These are phyloP conservation scores for Myriosclerotinia duriaeana DNA, from an alignment of 2,329 filamentous ascomycete species.

Conservation along the genomic window DNA sequence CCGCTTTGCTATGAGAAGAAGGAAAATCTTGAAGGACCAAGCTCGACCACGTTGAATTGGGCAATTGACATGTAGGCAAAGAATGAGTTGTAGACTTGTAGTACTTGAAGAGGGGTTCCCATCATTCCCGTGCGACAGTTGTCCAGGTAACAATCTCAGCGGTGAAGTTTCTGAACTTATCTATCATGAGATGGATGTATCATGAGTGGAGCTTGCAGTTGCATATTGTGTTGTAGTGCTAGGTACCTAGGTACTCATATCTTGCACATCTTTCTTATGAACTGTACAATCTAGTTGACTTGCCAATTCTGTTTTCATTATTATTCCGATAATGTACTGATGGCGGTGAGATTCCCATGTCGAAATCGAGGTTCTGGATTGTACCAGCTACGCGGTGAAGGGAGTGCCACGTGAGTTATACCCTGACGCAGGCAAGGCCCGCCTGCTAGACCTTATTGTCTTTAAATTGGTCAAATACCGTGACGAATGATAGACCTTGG, in stretches of 20 bases:
- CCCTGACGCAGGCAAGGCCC: background rate
- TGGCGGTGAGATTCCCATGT: slow-evolving; percentile 24
- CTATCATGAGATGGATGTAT: slow-evolving; percentile 16
- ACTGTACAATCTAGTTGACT: slow-evolving; percentile 18
- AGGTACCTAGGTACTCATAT: background rate
- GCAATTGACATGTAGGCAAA: slow-evolving; percentile 11
- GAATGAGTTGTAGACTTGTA: slow-evolving; percentile 20
- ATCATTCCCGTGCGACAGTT: slow-evolving; percentile 8
- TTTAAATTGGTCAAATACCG: slow-evolving; percentile 1
- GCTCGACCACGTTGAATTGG: slow-evolving; percentile 19
- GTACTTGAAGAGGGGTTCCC: slow-evolving; percentile 18
- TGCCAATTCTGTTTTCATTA: slow-evolving; percentile 13
- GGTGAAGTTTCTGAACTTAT: slow-evolving; percentile 21
- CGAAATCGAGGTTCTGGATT: slow-evolving; percentile 22
- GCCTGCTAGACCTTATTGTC: slow-evolving; percentile 11
- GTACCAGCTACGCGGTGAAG: slow-evolving; percentile 18
- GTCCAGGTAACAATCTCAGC: slow-evolving; percentile 25
- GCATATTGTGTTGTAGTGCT: slow-evolving; percentile 24
- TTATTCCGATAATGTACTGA: slow-evolving; percentile 9
- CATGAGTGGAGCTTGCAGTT: slow-evolving; percentile 22
- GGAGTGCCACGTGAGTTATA: slow-evolving; percentile 12
- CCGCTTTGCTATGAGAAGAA: slow-evolving; percentile 1
- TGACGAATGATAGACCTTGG: slow-evolving; percentile 10
- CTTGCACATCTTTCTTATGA: slow-evolving; percentile 8
- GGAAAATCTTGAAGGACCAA: slow-evolving; percentile 9